Evolutionary conservation across 371 early-diverging fungal genomes (phyloP), one percentile per base, ranked within the genome.

Genomic region (Apophysomyces trapeziformis): DNA sequence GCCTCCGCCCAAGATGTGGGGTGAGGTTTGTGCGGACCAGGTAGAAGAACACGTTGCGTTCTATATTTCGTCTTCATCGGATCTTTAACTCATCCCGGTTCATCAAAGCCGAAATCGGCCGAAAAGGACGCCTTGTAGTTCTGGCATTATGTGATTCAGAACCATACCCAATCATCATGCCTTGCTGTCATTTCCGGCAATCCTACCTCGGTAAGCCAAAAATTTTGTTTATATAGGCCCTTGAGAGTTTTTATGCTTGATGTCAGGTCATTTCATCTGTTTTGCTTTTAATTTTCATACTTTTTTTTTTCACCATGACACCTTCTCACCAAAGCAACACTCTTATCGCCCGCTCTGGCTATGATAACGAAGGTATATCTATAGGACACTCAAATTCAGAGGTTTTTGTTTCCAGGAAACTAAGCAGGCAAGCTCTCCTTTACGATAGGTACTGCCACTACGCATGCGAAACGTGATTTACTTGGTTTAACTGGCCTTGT

Each of bases 401-500:
- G 13, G 13, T 26, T 26, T 26, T 26, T 26, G 32, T 26, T 26
- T 26, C 32, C 2, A 26, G 32, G 32, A 26, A 2, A 26, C 3
- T 26, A 26, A 26, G 32, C 32, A 26, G 32, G 32, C 32, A 26
- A 26, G 1, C 32, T 26, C 0, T 26, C 32, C 35, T 58, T n/a
- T 39, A 46, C 41, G 16, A 13, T 35, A 83, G 87, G 87, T 44
- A 87, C 85, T 5, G 81, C 86, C 2, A 75, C 81, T 36, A 70
- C 83, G 7, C 50, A 64, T 21, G 80, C 76, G 13, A 68, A 71
- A 37, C 87, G 90, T 57, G 47, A 76, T 54, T 75, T 79, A 9
- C 82, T 92, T 32, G 75, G 78, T 41, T 75, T 92, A 38, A 74
- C 76, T 16, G 95, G 95, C 13, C 75, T 93, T 57, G 68, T 89